Base-by-base conservation (phyloP, 805 yeast genomes). In the Cyberlindnera amylophila region DNA sequence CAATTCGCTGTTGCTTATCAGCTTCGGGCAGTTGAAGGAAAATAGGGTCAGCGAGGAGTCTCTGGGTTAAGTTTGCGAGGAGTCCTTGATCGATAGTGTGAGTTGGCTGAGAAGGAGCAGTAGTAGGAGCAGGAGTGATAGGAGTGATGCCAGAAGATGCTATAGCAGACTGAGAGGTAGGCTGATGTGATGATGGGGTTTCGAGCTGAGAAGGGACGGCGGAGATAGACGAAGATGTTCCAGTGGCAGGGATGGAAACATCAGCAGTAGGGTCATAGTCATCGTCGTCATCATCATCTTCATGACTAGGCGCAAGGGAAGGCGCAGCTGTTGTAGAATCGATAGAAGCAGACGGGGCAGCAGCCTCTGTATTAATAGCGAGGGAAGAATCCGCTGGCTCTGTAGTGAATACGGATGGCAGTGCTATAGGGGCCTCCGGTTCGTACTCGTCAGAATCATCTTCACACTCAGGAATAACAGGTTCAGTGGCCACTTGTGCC, bases 1-100 rank as follows among this genome's bases (percentile, higher is more conserved):
- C 50, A 19, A 71, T 56, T 30, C 53, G 53, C 21, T 48, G 45
- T 38, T 65, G 66, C 49, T 71, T 67, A 27, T 64, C 63, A 3
- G 37, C 44, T 9, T 70, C 69, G 3, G 68, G 39, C 18, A 67
- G 46, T 10, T 44, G 50, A 30, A 61, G 54, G 46, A 71, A 72
- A 1, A 52, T 39, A 1, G 67, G 63, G 47, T 69, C 70, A 33
- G 57, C 53, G 30, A 67, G 51, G 8, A 58, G 50, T 32, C 46
- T 51, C 17, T 43, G 33, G 9, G 57, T 47, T 10, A 53, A 37
- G 9, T 42, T 17, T 7, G 40, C 36, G 3, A 49, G 19, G 11
- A 42, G 18, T 13, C 19, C 6, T 14, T 36, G 36, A 29, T 46
- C 40, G 31, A 44, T 11, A 24, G 32, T 30, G 8, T 43, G 28